A percentile compares a stretch with the other conserved stretches of the same genome.
Evolutionary conservation across 768 basidiomycete genomes (phyloP).

Genomic region (Astraeus odoratus): DNA sequence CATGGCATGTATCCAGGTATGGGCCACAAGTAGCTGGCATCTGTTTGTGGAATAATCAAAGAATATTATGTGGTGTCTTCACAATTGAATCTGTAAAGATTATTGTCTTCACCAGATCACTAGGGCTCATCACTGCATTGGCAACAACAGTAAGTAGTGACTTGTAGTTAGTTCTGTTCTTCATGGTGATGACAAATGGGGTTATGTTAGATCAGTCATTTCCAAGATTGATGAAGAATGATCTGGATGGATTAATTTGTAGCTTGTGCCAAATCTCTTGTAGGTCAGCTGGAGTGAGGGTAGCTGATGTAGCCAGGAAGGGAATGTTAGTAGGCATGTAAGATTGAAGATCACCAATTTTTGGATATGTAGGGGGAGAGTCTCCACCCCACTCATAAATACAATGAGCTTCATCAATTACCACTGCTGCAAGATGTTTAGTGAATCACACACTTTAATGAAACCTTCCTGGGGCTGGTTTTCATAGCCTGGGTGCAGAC

Average conservation of each 20-base stretch:
- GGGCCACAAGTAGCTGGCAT: conserved; percentile 6
- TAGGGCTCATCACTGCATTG: conserved; percentile 3
- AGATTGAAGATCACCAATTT: conserved; percentile 23
- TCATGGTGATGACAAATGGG: conserved; percentile 17
- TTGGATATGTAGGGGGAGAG: conserved; percentile 26
- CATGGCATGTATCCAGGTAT: conserved; percentile 21
- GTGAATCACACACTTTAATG: too few species aligned
- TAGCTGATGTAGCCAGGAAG: conserved; percentile 26
- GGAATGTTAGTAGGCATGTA: conserved; percentile 21
- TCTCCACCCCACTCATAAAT: conserved; percentile 30
- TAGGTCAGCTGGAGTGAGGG: conserved; percentile 23
- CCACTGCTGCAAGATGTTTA: conserved; percentile 14
- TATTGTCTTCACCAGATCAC: conserved; percentile 7
- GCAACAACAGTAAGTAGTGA: conserved; percentile 13
- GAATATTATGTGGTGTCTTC: conserved; percentile 12
- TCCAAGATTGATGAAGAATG: conserved; percentile 31
- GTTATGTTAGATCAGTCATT: conserved; percentile 32
- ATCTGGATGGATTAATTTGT: conserved; percentile 14
- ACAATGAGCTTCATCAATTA: conserved; percentile 38
- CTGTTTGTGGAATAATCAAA: conserved; percentile 9
- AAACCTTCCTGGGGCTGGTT: too few species aligned
- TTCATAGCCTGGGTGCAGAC: too few species aligned
- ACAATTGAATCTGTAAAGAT: conserved; percentile 17
- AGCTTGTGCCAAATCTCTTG: conserved; percentile 19
- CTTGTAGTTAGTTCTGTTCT: conserved; percentile 16